Percentiles rank a stretch among this genome's conserved stretches.
Conservation (phyloP, 805 yeast species). For the Helenozyma rhizophorensis region DNA sequence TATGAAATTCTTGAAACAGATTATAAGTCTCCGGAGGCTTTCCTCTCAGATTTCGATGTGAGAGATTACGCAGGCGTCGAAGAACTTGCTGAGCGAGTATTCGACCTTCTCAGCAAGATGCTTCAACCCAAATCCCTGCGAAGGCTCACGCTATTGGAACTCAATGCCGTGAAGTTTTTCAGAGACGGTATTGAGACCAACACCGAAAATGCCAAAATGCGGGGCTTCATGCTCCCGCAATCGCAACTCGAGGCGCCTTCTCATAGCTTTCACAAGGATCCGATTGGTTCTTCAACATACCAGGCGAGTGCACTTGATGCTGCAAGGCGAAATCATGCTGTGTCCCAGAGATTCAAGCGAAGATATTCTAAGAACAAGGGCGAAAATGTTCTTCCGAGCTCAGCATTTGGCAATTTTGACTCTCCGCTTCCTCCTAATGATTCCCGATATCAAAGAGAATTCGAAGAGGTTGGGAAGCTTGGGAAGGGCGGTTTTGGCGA, state of each 20-base stretch:
- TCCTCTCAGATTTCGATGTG: conserved; percentile 20
- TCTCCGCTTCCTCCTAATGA: conserved; percentile 4
- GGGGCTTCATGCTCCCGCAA: neutral
- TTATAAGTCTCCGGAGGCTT: conserved; percentile 45
- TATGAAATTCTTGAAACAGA: conserved; percentile 61
- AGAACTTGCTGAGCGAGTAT: conserved; percentile 62
- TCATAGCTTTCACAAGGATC: conserved; percentile 1
- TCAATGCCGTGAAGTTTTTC: conserved; percentile 77
- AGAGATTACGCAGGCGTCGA: conserved; percentile 50
- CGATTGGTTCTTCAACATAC: conserved; percentile 11
- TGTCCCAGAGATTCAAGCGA: conserved; percentile 8
- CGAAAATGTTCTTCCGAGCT: no score
- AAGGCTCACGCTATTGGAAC: conserved; percentile 79
- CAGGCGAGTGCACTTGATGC: conserved; percentile 9
- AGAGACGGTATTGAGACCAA: conserved; percentile 49
- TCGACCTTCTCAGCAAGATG: conserved; percentile 63
- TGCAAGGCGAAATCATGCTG: conserved; percentile 7
- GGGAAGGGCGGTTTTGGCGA: conserved; percentile 98
- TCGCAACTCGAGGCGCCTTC: neutral
- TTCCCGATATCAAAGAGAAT: conserved; percentile 77
- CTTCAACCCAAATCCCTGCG: conserved; percentile 62
- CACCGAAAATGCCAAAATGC: neutral
- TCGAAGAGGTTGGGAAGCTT: conserved; percentile 86
- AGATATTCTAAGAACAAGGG: conserved; percentile 22
- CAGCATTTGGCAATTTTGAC: no score